Base-by-base conservation (phyloP, 495 filamentous ascomycete genomes). In the Talaromyces ruber region DNA sequence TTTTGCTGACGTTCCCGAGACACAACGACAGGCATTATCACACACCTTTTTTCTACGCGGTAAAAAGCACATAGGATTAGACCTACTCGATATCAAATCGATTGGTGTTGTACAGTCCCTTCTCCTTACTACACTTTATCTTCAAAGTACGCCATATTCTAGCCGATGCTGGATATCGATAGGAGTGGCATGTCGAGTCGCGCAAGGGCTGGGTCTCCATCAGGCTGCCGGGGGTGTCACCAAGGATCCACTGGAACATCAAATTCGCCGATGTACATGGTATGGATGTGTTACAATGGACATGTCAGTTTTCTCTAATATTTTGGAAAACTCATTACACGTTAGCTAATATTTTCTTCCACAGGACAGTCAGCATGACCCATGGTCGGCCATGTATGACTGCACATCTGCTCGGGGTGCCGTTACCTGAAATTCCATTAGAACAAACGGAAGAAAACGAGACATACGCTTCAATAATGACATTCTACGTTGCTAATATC, bases 401-500 rank as follows among this genome's bases (percentile, higher is more conserved):
- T 29, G 28, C 28, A 29, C 28, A 29, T 29, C 6, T 29, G 28
- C 28, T 6, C 28, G 39, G 39, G 11, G 39, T 45, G 39, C 39
- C 39, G 8, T 8, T 45, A 29, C 39, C 39, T 45, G 39, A 8
- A 45, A 45, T 45, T 8, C 39, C 39, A 9, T 45, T 8, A 45
- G 39, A 45, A 8, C 39, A 45, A 45, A 45, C 12, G 12, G 39
- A 45, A 45, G 39, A 45, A 9, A 3, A 45, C 2, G 39, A 45
- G 39, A 45, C 39, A 18, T 8, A 45, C n/a, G 12, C 39, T 45
- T 45, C 39, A 45, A 45, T 60, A n/a, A 72, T 75, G 65, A 65
- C 59, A 3, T 81, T 79, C 64, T 80, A 74, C 53, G 64, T 75
- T 21, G 71, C 71, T n/a, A 69, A 69, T 6, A 76, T 81, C 24